Base-by-base conservation (phyloP, 2,329 filamentous ascomycete species). In the Chaetomiaceae sp. region DNA sequence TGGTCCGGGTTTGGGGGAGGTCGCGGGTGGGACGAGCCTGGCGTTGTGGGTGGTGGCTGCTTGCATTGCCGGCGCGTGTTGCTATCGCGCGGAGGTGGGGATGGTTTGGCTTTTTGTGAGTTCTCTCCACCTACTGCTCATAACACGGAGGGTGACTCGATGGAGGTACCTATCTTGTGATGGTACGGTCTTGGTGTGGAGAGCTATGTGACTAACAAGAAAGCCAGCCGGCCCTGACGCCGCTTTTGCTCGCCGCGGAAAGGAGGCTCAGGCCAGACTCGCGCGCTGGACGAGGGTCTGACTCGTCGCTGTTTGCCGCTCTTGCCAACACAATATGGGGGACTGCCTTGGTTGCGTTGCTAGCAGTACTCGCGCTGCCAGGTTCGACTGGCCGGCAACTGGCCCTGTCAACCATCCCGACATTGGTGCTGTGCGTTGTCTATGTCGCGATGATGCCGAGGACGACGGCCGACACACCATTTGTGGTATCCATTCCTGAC, bases 141-240 rank as follows among this genome's bases (percentile, higher is more conserved):
- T 4, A 30, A n/a, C n/a, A n/a, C n/a, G n/a, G n/a, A n/a, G n/a
- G n/a, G n/a, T n/a, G n/a, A n/a, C n/a, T n/a, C n/a, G 27, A n/a
- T 30, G 14, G 10, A 6, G 7, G 9, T 12, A 4, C 6, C 4
- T 12, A 5, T 11, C 14, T 4, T 11, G 27, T 12, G 11, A 11
- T 30, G 14, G 10, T 30, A 30, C 9, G 32, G n/a, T 19, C 10
- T 20, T 8, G 14, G 6, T n/a, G 27, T 17, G 20, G 30, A 11
- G 30, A n/a, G 34, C 14, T 26, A 9, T 43, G 9, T 38, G 22
- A 43, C 39, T 19, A 15, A 33, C 19, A 27, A 8, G 17, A 5
- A n/a, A n/a, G 3, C 17, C 37, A 66, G 61, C 64, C 65, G 12
- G 57, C 46, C 17, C 56, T 65, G 35, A 60, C 56, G 30, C 65